phyloP scores from a whole-genome alignment of 768 basidiomycete species.

The Neoboletus brunneissimus region DNA sequence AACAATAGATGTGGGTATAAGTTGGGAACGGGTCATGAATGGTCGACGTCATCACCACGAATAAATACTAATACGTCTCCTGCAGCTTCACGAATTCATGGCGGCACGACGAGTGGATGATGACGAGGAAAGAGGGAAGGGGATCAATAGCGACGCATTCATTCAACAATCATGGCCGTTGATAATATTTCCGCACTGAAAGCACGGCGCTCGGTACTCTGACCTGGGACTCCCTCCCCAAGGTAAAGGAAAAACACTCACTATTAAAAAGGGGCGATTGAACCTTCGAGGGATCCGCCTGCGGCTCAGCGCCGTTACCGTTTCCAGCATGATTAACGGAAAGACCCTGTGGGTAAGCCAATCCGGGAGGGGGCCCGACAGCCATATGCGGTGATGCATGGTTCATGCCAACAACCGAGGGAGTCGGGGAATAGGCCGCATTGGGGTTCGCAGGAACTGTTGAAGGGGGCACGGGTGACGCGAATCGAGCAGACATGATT shows the following conservation, averaged over 20 bases:
- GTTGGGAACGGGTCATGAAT: constrained; percentile 13
- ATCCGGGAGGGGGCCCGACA: constrained; percentile 68
- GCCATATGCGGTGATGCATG: constrained; percentile 24
- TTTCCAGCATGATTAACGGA: constrained; percentile 22
- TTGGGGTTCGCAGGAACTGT: constrained; percentile 10
- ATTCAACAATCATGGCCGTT: constrained; percentile 58
- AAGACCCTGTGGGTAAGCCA: constrained; percentile 43
- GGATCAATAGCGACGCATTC: constrained; percentile 31
- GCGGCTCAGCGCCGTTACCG: constrained; percentile 18
- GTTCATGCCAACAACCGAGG: constrained; percentile 14
- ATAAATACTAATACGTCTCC: constrained; percentile 21
- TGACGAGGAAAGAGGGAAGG: constrained; percentile 21
- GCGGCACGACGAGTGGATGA: constrained; percentile 24
- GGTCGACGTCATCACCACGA: constrained; percentile 23
- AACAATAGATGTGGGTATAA: constrained; percentile 7
- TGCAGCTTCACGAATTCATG: constrained; percentile 28
- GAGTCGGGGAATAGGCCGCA: constrained; percentile 8
- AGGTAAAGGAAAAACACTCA: constrained; percentile 59
- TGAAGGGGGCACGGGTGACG: constrained; percentile 36
- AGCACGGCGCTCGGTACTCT: constrained; percentile 87
- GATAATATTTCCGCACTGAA: constrained; percentile 84
- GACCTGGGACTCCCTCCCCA: constrained; percentile 79
- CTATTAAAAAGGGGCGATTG: constrained; percentile 41
- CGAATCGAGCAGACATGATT: constrained; percentile 74
- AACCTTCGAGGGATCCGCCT: constrained; percentile 27